Percentiles rank a stretch among this genome's conserved stretches.
These are phyloP conservation scores for Coemansia sp. DNA, from an alignment of 192 early-diverging fungal genomes.

Conservation along the genomic window DNA sequence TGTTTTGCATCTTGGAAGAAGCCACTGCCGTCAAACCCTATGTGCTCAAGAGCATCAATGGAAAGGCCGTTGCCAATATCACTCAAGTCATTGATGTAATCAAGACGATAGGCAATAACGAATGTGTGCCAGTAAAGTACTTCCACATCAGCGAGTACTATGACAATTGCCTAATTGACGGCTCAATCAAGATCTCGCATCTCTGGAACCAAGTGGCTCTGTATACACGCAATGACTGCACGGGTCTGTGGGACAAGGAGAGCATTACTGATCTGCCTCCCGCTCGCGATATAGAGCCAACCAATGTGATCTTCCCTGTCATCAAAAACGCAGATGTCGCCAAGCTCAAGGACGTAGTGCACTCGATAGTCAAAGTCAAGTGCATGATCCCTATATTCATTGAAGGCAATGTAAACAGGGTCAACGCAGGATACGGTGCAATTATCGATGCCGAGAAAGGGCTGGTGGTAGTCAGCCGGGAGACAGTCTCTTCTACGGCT, in stretches of 20 bases:
- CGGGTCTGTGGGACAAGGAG: constrained; percentile 46
- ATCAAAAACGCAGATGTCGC: constrained; percentile 33
- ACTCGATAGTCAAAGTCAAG: constrained; percentile 36
- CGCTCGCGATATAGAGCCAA: constrained; percentile 14
- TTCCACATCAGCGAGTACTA: constrained; percentile 31
- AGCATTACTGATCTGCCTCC: constrained; percentile 17
- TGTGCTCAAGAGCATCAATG: constrained; percentile 67
- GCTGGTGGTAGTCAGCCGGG: constrained; percentile 79
- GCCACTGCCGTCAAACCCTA: neutral
- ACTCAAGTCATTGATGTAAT: constrained; percentile 69
- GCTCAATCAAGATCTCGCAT: constrained; percentile 23
- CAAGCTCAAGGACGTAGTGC: neutral
- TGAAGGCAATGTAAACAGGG: constrained; percentile 17
- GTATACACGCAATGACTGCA: constrained; percentile 44
- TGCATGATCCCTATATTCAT: constrained; percentile 22
- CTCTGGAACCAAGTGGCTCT: constrained; percentile 38
- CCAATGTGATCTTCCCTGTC: constrained; percentile 22
- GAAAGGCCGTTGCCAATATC: constrained; percentile 65
- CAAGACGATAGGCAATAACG: constrained; percentile 61
- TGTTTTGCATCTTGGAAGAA: constrained; percentile 12
- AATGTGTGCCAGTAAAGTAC: constrained; percentile 21
- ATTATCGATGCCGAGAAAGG: constrained; percentile 78
- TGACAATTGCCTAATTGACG: constrained; percentile 1
- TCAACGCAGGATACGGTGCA: constrained; percentile 62
- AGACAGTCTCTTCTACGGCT: constrained; percentile 75